phyloP scores from a whole-genome alignment of 164 flowering plant genomes.

The Nymphaea colorata region DNA sequence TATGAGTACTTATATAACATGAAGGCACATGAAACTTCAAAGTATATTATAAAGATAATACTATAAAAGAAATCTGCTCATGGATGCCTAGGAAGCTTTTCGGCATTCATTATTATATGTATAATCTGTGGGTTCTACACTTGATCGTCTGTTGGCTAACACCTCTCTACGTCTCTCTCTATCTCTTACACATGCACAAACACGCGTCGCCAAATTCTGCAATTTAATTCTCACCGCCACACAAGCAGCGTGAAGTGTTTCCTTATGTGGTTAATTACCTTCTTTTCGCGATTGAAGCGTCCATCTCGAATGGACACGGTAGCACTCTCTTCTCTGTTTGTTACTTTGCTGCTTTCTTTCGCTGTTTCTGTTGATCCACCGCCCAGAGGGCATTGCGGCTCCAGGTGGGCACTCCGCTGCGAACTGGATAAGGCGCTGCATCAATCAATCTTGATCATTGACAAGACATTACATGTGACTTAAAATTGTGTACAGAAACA shows the following conservation, averaged over 20 bases:
- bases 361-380: not conserved
- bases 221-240: not conserved
- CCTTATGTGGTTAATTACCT: not conserved
- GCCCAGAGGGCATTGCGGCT: not conserved
- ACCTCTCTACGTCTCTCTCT: not conserved
- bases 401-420: too few species aligned
- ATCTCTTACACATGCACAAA: not conserved
- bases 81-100: not conserved
- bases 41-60: not conserved
- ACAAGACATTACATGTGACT: too few species aligned
- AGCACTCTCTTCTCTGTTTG: not conserved
- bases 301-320: not conserved
- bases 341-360: too few species aligned
- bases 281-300: not conserved
- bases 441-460: too few species aligned
- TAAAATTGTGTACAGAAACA: not conserved
- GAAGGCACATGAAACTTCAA: too few species aligned
- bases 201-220: not conserved
- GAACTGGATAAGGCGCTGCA: too few species aligned
- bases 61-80: not conserved
- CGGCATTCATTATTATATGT: not conserved
- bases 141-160: not conserved
- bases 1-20: too few species aligned
- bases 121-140: not conserved
- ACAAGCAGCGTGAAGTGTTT: not conserved